Evolutionary conservation across 2,329 filamentous ascomycete species (phyloP), one percentile per base, ranked within the genome.

Genomic region (Colletotrichum phormii): DNA sequence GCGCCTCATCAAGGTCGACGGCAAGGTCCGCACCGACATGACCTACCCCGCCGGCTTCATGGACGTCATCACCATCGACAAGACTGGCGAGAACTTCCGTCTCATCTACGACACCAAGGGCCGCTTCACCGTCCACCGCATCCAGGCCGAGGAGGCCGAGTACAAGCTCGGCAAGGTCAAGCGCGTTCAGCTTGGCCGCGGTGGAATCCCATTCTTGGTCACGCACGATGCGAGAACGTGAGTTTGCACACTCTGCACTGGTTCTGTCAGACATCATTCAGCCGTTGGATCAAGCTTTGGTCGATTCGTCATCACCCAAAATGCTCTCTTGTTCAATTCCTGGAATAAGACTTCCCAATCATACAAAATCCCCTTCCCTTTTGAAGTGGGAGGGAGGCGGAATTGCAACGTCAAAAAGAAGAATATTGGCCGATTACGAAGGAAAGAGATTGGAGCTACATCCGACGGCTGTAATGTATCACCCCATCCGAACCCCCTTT

Each of bases 201-300:
- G 97, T 89, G 97, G 95, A 90, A 97, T 99, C 93, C 97, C 97
- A 97, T 99, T 98, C 95, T 98, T 98, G 95, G 97, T 99, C 94
- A 99, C 97, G 95, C 97, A 99, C 94, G 97, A 99, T 97, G 97
- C 97, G 89, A 94, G 97, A 95, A 99, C 97, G 96, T 99, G 91
- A 98, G 96, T 98, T 51, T 68, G 13, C 55, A 29, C n/a, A 49
- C 42, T 49, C 42, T 64, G 31, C 62, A 62, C 61, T 57, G 54
- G 49, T 72, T 93, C 91, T 93, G 89, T 91, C 89, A 91, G 89
- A 94, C 93, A 95, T 98, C 95, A 97, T 95, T 98, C 96, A 98
- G 96, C 93, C 96, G 96, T 98, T 98, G 96, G 95, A 96, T 94
- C 95, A 97, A 97, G 94, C 90, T 98, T 97, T 97, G 95, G 95